Conservation (phyloP, 176 grass and related monocot genomes). For the Avena eriantha region DNA sequence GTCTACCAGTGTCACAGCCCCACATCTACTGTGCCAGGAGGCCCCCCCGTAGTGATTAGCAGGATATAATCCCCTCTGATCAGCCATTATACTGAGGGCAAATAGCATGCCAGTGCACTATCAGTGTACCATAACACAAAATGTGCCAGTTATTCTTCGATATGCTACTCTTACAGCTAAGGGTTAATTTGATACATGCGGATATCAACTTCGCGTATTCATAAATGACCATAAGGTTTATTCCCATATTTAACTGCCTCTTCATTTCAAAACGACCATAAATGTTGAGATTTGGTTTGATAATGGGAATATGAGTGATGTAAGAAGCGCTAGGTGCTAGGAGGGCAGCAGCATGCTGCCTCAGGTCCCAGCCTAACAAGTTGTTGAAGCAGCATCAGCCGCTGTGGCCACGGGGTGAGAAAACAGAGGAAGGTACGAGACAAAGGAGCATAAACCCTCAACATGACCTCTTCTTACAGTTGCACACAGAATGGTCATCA, state of each 20-base stretch:
- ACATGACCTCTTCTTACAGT: constrained; percentile 4
- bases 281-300: constrained; percentile 5
- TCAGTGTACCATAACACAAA: not conserved
- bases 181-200: not conserved
- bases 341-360: constrained; percentile 9
- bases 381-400: not conserved
- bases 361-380: not conserved
- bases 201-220: not conserved
- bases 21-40: not conserved
- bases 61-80: not conserved
- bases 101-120: not conserved
- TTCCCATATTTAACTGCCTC: not conserved
- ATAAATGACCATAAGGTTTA: not conserved
- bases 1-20: not conserved
- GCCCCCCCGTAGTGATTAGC: not conserved
- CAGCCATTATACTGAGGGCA: not conserved
- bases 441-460: not conserved
- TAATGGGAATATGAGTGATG: not conserved
- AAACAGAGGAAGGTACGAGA: not conserved
- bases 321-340: constrained; percentile 12
- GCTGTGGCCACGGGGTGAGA: not conserved
- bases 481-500: not conserved
- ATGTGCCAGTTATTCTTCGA: not conserved
- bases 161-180: constrained; percentile 6
- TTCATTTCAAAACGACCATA: constrained; percentile 22